Conservation (phyloP, 106 monocot genomes). For the Dioscorea alata region DNA sequence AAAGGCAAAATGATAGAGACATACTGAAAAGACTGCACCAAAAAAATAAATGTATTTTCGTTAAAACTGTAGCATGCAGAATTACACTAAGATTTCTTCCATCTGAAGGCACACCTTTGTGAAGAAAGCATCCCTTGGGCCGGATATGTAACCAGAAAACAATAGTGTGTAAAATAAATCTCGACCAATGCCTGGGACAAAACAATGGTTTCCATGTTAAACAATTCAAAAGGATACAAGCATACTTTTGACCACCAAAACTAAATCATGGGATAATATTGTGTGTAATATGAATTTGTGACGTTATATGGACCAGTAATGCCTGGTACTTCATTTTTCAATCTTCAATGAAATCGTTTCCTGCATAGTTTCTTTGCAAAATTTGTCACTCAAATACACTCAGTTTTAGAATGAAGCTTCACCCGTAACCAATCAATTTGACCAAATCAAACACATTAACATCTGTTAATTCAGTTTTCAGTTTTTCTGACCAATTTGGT, state of each 20-base stretch:
- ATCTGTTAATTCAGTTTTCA: no score
- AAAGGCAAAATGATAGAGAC: constrained; percentile 75
- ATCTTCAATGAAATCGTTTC: no score
- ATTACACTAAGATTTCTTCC: background rate
- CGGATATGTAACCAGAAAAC: constrained; percentile 82
- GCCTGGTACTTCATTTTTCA: no score
- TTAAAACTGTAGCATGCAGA: background rate
- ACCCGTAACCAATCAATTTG: no score
- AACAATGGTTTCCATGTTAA: background rate
- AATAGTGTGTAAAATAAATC: constrained; percentile 94
- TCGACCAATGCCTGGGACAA: constrained; percentile 73
- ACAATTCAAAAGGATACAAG: background rate
- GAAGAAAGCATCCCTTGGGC: constrained; percentile 33
- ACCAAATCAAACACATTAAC: no score
- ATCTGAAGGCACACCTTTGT: constrained; percentile 36
- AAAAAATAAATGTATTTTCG: constrained; percentile 1
- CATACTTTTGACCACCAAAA: background rate
- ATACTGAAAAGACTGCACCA: constrained; percentile 78
- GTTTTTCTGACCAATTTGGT: no score
- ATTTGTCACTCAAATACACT: no score
- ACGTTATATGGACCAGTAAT: no score
- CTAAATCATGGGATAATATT: no score
- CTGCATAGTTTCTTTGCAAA: no score
- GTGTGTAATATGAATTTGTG: no score
- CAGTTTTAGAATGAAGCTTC: no score